Percentiles rank a stretch among this genome's conserved stretches.
These are phyloP conservation scores for Martensiomyces pterosporus DNA, from an alignment of 192 early-diverging fungal genomes.

Conservation along the genomic window DNA sequence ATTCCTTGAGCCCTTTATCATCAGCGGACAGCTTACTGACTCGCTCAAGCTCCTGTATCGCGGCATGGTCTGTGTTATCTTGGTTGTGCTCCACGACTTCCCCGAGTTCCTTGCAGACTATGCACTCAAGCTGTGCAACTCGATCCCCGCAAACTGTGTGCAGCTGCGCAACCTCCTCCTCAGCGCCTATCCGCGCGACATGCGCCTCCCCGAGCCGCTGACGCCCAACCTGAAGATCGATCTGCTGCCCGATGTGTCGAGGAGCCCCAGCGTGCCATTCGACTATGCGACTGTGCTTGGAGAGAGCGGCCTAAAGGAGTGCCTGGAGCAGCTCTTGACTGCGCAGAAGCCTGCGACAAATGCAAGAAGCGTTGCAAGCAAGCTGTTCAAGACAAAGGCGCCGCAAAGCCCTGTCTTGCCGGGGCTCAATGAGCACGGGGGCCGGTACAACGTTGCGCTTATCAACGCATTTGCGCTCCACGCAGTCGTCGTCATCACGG, in stretches of 20 bases:
- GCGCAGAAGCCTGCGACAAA: constrained; percentile 48
- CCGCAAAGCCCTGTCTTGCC: too few relatives aligned
- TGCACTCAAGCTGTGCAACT: constrained; percentile 86
- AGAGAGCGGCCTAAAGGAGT: constrained; percentile 60
- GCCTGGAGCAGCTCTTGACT: constrained; percentile 70
- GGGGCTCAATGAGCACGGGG: too few relatives aligned
- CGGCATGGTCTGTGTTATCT: constrained; percentile 82
- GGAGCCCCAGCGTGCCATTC: constrained; percentile 81
- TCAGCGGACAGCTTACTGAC: constrained; percentile 62
- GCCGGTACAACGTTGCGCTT: constrained; percentile 68
- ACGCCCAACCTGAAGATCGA: constrained; percentile 93
- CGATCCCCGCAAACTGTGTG: constrained; percentile 86
- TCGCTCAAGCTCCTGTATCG: constrained; percentile 81
- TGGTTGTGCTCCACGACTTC: constrained; percentile 93
- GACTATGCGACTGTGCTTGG: constrained; percentile 69
- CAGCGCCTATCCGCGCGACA: constrained; percentile 91
- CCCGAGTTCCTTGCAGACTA: constrained; percentile 95
- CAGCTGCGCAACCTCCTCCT: constrained; percentile 95
- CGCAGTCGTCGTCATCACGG: constrained; percentile 76
- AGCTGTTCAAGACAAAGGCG: constrained; percentile 1
- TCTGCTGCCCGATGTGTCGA: constrained; percentile 81
- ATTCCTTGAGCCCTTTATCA: constrained; percentile 84
- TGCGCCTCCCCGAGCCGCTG: constrained; percentile 96
- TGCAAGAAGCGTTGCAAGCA: constrained; percentile 2
- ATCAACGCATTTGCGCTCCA: constrained; percentile 89